A percentile compares a stretch with the other conserved stretches of the same genome.
These are phyloP conservation scores for Paulinella micropora DNA, from an alignment of 78 protist species.

Conservation along the genomic window DNA sequence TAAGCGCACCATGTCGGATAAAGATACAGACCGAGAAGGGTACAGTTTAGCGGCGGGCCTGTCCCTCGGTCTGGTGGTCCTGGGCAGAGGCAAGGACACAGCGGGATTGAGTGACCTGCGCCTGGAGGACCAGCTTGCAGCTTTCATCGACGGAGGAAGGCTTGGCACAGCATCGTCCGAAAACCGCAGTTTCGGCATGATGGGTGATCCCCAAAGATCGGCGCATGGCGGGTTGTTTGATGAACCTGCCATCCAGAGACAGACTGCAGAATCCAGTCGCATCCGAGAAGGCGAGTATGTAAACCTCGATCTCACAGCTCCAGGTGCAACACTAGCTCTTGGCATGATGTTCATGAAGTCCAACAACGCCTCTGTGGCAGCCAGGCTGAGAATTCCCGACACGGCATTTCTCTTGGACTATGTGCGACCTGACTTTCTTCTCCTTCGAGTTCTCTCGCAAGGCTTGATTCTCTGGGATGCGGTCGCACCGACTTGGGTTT, in stretches of 20 bases:
- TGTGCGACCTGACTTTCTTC: slow-evolving; percentile 54
- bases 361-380: slow-evolving; percentile 34
- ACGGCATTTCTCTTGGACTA: slow-evolving; percentile 40
- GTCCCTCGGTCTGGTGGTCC: slow-evolving; percentile 57
- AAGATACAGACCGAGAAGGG: slow-evolving; percentile 31
- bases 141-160: slow-evolving; percentile 10
- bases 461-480: slow-evolving; percentile 35
- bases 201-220: no score
- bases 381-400: slow-evolving; percentile 42
- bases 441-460: slow-evolving; percentile 45
- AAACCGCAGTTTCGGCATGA: no score
- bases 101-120: slow-evolving; percentile 53
- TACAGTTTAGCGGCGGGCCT: slow-evolving; percentile 68
- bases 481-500: slow-evolving; percentile 22
- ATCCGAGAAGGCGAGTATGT: no score
- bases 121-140: slow-evolving; percentile 43
- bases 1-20: slow-evolving; percentile 39
- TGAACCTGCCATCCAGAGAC: no score
- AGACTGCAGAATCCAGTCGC: no score
- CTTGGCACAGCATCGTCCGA: neutral
- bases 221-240: no score
- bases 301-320: slow-evolving; percentile 65
- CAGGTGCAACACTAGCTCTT: slow-evolving; percentile 69
- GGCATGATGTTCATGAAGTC: slow-evolving; percentile 58
- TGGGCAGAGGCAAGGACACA: slow-evolving; percentile 28